A percentile compares a stretch with the other conserved stretches of the same genome.
phyloP scores from a whole-genome alignment of 768 basidiomycete species.

The Exidia glandulosa region DNA sequence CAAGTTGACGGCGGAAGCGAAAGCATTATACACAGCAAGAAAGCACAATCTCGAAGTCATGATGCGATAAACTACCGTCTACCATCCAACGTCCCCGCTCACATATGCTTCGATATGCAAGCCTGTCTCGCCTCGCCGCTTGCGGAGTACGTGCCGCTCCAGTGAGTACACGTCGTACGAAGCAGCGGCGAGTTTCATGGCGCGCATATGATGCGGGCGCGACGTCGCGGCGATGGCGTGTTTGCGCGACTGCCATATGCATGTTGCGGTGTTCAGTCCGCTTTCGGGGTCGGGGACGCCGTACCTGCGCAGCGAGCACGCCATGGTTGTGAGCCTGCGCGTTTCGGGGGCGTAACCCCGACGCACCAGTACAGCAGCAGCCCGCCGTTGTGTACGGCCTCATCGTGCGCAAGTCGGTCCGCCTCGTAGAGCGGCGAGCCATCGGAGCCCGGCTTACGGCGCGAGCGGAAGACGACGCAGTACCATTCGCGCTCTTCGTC shows the following conservation, averaged over 20 bases:
- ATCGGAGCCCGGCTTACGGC: slow-evolving; percentile 60
- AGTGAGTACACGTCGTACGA: slow-evolving; percentile 74
- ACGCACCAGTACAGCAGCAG: slow-evolving; percentile 23
- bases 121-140: slow-evolving; percentile 44
- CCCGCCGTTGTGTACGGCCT: slow-evolving; percentile 80
- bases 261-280: slow-evolving; percentile 85
- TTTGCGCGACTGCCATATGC: slow-evolving; percentile 86
- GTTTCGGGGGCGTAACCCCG: too few relatives aligned
- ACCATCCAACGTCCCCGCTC: slow-evolving; percentile 65
- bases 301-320: slow-evolving; percentile 47
- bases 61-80: slow-evolving; percentile 14
- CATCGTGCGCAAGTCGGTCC: slow-evolving; percentile 82
- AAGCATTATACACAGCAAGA: background rate
- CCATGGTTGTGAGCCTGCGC: too few relatives aligned
- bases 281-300: slow-evolving; percentile 67
- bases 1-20: background rate
- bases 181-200: slow-evolving; percentile 66
- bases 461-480: slow-evolving; percentile 80
- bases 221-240: slow-evolving; percentile 75
- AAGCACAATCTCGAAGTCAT: background rate
- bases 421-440: slow-evolving; percentile 68
- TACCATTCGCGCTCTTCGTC: slow-evolving; percentile 84
- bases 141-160: slow-evolving; percentile 64
- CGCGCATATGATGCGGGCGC: slow-evolving; percentile 68
- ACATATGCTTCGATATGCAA: slow-evolving; percentile 51